A percentile compares a stretch with the other conserved stretches of the same genome.
Evolutionary conservation across 2,329 filamentous ascomycete genomes (phyloP).

Genomic region (Sporothrix luriei): DNA sequence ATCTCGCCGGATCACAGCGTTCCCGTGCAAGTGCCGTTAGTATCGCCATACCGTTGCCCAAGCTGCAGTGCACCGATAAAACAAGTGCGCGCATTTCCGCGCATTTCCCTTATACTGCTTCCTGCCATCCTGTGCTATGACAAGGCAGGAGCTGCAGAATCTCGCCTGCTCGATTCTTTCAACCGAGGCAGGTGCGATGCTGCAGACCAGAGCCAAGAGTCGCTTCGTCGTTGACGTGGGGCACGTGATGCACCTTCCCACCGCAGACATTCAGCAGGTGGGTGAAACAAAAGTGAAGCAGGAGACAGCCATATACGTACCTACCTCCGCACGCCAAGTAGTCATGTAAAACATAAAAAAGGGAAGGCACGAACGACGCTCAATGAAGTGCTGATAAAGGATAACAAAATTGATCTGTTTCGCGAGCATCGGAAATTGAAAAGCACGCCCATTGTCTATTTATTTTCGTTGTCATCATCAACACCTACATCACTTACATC

Average conservation of each 20-base stretch:
- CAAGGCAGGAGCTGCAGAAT: neutral
- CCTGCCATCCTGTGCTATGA: neutral
- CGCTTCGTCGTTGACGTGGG: neutral
- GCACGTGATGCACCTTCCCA: neutral
- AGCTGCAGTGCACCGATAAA: neutral
- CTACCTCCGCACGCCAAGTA: neutral
- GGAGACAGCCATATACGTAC: slow-evolving; percentile 5
- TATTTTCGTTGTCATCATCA: neutral
- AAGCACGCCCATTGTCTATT: neutral
- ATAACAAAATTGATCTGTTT: neutral
- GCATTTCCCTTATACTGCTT: neutral
- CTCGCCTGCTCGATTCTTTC: neutral
- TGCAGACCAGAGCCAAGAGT: neutral
- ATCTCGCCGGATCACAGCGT: neutral
- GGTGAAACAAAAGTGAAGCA: slow-evolving; percentile 34
- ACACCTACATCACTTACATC: neutral
- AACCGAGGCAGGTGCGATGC: neutral
- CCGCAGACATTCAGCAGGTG: no score
- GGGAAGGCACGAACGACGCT: slow-evolving; percentile 12
- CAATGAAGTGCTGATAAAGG: neutral
- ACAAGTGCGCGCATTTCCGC: slow-evolving; percentile 11
- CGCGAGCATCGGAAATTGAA: neutral
- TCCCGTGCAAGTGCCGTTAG: neutral
- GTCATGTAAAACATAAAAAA: neutral
- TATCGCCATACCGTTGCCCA: neutral